Evolutionary conservation across 2,329 filamentous ascomycete species (phyloP), one percentile per base, ranked within the genome.

Genomic region (Metarhizium sp.): DNA sequence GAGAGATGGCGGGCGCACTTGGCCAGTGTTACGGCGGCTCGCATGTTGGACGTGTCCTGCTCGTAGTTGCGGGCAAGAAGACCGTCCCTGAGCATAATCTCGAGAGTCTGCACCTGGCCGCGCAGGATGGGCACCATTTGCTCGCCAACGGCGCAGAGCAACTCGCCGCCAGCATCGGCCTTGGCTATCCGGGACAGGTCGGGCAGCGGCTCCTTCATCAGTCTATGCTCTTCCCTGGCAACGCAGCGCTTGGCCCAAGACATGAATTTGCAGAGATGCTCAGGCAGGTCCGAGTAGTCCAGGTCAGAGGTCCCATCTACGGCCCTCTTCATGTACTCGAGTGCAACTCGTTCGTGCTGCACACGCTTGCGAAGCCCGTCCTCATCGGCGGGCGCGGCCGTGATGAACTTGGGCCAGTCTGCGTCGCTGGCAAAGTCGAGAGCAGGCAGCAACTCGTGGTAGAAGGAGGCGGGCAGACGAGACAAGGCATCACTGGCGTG

Each of bases 1-100:
- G 52, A 51, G 18, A 51, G 34, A 6, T 18, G 34, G 10, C 54
- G 52, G 6, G 54, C 43, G n/a, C 51, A 42, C 20, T 54, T 52
- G 13, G 51, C 51, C 7, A 54, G 47, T 16, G 48, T 18, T 14
- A 2, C 18, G 16, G 48, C 54, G 38, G 54, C 18, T 25, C 34
- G 51, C 34, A 47, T 20, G 14, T 48, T 57, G 20, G 34, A 13
- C 14, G 52, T 11, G 16, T 59, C 55, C 25, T 47, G 45, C 43
- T 59, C 57, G 25, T 59, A 59, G 34, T 53, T 36, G 10, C 55
- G 55, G 61, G 54, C 61, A 20, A 69, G 60, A 29, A 64, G 63
- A 14, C 58, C 57, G 20, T 66, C 64, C 20, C 61, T 51, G 36
- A 68, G 56, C 63, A 68, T 65, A 5, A 68, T 52, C 36, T 67